These are phyloP conservation scores for Rhizopus microsporus DNA, from an alignment of 371 early-diverging fungal species.

Conservation along the genomic window DNA sequence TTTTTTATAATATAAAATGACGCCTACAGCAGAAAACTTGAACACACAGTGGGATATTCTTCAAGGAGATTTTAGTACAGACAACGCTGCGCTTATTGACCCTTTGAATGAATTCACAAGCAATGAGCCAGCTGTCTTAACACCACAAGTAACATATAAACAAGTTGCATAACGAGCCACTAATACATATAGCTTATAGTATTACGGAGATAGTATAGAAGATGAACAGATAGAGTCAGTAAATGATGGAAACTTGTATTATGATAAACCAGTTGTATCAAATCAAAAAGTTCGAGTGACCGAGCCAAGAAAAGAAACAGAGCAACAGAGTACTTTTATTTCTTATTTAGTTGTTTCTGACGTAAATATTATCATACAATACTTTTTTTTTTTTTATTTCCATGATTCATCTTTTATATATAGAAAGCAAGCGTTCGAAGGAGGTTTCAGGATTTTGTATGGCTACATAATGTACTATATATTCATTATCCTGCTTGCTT, in stretches of 20 bases:
- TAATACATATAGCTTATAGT: neutral
- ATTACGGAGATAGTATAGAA: neutral
- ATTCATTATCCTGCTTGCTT: slow-evolving; percentile 81
- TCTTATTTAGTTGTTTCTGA: slow-evolving; percentile 82
- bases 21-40: slow-evolving; percentile 33
- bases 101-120: slow-evolving; percentile 12
- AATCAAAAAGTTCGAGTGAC: slow-evolving; percentile 30
- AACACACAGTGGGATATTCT: slow-evolving; percentile 41
- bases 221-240: neutral
- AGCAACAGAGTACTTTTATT: slow-evolving; percentile 81
- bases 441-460: slow-evolving; percentile 93
- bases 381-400: neutral
- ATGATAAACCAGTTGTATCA: neutral
- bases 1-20: slow-evolving; percentile 13
- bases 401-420: neutral
- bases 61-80: neutral
- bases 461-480: slow-evolving; percentile 76
- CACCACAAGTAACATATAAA: slow-evolving; percentile 4
- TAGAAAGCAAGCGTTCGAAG: slow-evolving; percentile 63
- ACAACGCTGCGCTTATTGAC: slow-evolving; percentile 6
- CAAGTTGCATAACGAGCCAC: neutral
- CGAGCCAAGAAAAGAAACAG: slow-evolving; percentile 88
- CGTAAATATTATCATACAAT: slow-evolving; percentile 30
- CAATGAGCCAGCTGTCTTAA: slow-evolving; percentile 17
- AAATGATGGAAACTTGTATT: neutral